Evolutionary conservation across 2,329 filamentous ascomycete genomes (phyloP).

Genomic region (Trichophyton verrucosum): DNA sequence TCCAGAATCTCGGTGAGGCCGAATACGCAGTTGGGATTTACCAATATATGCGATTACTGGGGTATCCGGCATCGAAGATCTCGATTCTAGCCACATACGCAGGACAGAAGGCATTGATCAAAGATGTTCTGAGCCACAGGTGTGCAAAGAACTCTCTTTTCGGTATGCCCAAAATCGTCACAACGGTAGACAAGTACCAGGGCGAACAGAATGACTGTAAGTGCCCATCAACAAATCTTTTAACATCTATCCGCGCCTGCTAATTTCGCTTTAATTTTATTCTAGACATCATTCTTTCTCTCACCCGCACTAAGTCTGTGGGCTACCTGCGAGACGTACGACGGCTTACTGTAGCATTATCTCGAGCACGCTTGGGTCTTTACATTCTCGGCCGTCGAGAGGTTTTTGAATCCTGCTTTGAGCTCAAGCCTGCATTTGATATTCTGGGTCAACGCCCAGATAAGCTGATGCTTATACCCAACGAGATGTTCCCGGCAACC

Average conservation of each 20-base stretch:
- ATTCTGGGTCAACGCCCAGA: conserved; percentile 64
- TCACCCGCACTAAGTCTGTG: conserved; percentile 76
- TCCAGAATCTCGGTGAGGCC: conserved; percentile 91
- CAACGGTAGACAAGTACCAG: conserved; percentile 97
- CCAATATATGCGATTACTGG: conserved; percentile 93
- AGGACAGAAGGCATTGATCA: conserved; percentile 76
- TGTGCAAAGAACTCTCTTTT: conserved; percentile 77
- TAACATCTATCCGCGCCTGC: not conserved
- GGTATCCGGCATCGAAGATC: conserved; percentile 74
- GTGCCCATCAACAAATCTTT: not conserved
- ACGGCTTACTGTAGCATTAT: conserved; percentile 85
- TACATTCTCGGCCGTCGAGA: conserved; percentile 82
- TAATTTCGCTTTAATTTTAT: not conserved
- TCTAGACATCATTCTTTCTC: conserved; percentile 78
- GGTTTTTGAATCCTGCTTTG: conserved; percentile 79
- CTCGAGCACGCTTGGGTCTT: conserved; percentile 76
- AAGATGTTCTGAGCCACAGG: conserved; percentile 70
- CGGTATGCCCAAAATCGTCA: conserved; percentile 76
- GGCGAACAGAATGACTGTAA: conserved; percentile 96
- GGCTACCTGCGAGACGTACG: conserved; percentile 90
- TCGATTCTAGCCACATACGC: conserved; percentile 89
- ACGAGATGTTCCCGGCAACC: conserved; percentile 69
- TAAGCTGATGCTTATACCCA: conserved; percentile 67
- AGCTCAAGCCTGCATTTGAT: conserved; percentile 77
- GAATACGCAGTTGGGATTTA: conserved; percentile 93